phyloP scores from a whole-genome alignment of 345 rosid genomes.

The Eucalyptus regnans region DNA sequence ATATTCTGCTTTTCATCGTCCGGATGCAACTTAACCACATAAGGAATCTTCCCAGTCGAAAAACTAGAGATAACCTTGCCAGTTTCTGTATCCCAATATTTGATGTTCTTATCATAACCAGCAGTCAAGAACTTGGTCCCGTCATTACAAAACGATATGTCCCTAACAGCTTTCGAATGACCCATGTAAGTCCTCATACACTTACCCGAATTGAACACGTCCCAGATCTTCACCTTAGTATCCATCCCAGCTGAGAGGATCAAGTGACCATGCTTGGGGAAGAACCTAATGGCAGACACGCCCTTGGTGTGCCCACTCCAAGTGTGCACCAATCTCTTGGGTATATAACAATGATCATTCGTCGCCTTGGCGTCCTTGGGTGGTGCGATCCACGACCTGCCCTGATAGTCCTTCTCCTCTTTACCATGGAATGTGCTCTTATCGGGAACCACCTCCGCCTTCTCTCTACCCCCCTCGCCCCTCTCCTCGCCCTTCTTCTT shows the following conservation, averaged over 20 bases:
- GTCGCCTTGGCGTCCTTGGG: conserved; percentile 91
- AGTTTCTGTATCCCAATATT: conserved; percentile 96
- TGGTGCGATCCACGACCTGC: conserved; percentile 89
- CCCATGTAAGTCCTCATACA: conserved; percentile 99
- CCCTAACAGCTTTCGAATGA: conserved; percentile 88
- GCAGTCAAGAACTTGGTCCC: conserved; percentile 91
- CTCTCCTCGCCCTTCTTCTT: conserved; percentile 89
- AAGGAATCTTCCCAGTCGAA: conserved; percentile 87
- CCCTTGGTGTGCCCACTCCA: conserved; percentile 92
- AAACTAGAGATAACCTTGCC: conserved; percentile 92
- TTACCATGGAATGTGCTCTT: conserved; percentile 94
- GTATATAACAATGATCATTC: conserved; percentile 86
- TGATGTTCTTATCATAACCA: conserved; percentile 90
- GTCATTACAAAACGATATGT: conserved; percentile 89
- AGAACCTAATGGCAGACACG: conserved; percentile 79
- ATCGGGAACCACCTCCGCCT: conserved; percentile 73
- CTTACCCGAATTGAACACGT: conserved; percentile 90
- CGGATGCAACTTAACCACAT: conserved; percentile 86
- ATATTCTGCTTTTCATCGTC: conserved; percentile 95
- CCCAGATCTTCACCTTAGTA: conserved; percentile 97
- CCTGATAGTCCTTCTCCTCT: conserved; percentile 94
- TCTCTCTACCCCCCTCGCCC: conserved; percentile 28
- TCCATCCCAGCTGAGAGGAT: conserved; percentile 99
- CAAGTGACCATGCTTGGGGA: conserved; percentile 94
- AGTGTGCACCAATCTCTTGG: conserved; percentile 72